Base-by-base conservation (phyloP, 345 rosid species). In the Populus ilicifolia region DNA sequence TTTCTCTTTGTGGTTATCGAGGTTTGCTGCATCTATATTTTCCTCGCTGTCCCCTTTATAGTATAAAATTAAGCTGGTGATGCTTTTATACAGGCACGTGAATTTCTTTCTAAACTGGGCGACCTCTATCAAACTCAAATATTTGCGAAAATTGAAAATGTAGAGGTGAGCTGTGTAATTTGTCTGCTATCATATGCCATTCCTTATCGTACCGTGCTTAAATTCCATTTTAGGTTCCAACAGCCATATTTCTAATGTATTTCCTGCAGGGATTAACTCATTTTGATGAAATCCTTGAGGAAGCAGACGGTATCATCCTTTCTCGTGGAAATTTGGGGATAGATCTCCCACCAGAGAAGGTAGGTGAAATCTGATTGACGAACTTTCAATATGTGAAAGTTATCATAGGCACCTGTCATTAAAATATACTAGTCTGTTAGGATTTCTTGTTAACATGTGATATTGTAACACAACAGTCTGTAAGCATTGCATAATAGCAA, bases 331-430 rank as follows among this genome's bases (percentile, higher is more conserved):
- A 88, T 82, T 80, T 91, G 83, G 93, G 95, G 39, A 82, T 91
- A 75, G 95, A 91, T 85, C 89, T 91, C 56, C 90, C 93, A 54
- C 89, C 95, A 11, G 95, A 91, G 84, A 91, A 91, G 93, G 93
- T 91, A 69, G 67, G 27, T 75, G 61, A 69, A 59, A 39, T 25
- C 33, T 35, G 8, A 14, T 17, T 2, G 5, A 20, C 27, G 70
- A 59, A 36, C 43, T 67, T 71, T 13, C 63, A 21, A 36, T 33
- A 33, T 21, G 44, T 30, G 44, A 3, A 8, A 38, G 39, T 10
- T 68, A 38, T 38, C 71, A 68, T 21, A 68, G 0, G 2, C 48
- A 38, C 16, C 14, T 67, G 12, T 18, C 7, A 65, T 65, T 2
- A 35, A 16, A 35, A 65, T 16, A 65, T 17, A 65, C 36, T 65